Evolutionary conservation across 805 yeast genomes (phyloP).

Genomic region (Sugiyamaella smithiae): DNA sequence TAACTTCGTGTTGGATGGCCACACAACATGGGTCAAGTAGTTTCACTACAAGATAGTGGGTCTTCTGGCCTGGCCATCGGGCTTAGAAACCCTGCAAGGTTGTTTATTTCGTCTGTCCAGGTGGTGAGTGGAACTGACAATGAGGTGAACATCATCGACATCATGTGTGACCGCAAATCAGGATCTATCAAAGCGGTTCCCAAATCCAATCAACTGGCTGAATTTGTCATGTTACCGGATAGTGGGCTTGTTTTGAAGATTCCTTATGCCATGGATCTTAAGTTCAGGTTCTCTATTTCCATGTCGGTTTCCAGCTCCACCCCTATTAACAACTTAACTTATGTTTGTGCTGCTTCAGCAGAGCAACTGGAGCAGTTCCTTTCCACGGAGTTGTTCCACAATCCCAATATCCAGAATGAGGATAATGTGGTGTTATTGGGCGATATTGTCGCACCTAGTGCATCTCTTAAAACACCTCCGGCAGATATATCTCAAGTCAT

Average conservation of each 20-base stretch:
- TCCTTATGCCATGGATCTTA: conserved; percentile 18
- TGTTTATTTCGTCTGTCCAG: conserved; percentile 9
- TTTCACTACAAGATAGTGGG: conserved; percentile 3
- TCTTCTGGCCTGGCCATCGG: neutral
- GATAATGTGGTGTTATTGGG: conserved; percentile 39
- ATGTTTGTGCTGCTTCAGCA: conserved; percentile 31
- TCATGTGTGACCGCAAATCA: conserved; percentile 10
- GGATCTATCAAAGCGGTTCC: neutral
- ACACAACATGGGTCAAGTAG: conserved; percentile 11
- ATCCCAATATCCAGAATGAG: conserved; percentile 39
- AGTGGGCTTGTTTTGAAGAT: conserved; percentile 21
- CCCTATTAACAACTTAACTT: conserved; percentile 32
- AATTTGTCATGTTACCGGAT: conserved; percentile 8
- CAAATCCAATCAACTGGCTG: neutral
- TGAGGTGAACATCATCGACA: conserved; percentile 1
- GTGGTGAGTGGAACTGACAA: conserved; percentile 3
- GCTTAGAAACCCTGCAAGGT: neutral
- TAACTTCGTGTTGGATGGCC: too few species aligned
- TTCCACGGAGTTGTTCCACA: conserved; percentile 35
- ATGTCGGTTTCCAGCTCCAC: conserved; percentile 6
- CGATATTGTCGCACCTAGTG: conserved; percentile 23
- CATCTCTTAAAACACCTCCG: conserved; percentile 5
- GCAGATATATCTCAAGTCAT: neutral
- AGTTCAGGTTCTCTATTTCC: conserved; percentile 20
- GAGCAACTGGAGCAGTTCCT: conserved; percentile 31